Conservation (phyloP, 2,329 filamentous ascomycete genomes). For the Scedosporium apiospermum region DNA sequence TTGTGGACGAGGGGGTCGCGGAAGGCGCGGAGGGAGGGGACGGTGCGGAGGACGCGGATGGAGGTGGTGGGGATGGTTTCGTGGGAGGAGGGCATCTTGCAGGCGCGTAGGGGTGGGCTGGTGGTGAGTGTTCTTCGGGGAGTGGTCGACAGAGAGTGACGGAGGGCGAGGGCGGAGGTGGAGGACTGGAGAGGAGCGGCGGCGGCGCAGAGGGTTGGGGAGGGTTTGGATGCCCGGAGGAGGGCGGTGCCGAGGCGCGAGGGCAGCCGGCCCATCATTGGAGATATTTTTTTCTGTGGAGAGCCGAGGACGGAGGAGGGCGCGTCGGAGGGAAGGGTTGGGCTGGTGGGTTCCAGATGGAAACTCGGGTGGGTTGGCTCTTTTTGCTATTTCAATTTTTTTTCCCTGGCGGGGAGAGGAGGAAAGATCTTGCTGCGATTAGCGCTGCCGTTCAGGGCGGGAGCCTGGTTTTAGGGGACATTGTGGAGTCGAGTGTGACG, state of each 20-base stretch:
- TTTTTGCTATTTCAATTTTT: background rate
- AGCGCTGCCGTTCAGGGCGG: background rate
- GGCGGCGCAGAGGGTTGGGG: background rate
- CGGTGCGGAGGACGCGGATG: conserved; percentile 67
- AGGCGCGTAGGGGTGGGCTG: conserved; percentile 10
- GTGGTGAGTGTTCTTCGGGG: conserved; percentile 12
- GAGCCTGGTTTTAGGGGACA: background rate
- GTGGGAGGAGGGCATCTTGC: conserved; percentile 11
- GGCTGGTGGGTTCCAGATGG: background rate
- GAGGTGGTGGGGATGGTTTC: conserved; percentile 45
- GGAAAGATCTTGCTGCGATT: background rate
- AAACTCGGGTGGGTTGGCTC: conserved; percentile 1
- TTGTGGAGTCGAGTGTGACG: conserved; percentile 26
- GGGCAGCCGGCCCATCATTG: background rate
- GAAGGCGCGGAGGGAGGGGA: conserved; percentile 60
- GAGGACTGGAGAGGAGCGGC: conserved; percentile 10
- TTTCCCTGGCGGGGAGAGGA: background rate
- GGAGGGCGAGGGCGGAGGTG: conserved; percentile 9
- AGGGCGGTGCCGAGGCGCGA: background rate
- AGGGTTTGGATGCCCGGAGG: background rate
- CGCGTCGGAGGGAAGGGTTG: background rate
- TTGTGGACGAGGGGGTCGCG: conserved; percentile 56
- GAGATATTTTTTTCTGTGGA: background rate
- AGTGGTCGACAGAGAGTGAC: conserved; percentile 11
- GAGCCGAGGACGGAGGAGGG: conserved; percentile 7